Evolutionary conservation across 768 basidiomycete genomes (phyloP).

Genomic region (Suillus clintonianus): DNA sequence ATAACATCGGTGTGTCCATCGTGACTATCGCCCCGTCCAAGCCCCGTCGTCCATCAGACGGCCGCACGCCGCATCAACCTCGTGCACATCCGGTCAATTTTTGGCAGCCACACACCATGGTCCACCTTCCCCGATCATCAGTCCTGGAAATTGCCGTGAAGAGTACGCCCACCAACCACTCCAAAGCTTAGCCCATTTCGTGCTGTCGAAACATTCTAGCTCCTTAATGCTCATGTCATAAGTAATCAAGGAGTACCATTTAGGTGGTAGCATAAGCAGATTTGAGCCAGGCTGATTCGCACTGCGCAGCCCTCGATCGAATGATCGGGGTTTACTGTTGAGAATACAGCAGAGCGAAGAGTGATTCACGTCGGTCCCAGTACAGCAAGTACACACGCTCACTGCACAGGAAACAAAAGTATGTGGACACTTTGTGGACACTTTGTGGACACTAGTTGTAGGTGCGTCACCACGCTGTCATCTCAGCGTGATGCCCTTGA

Average conservation of each 20-base stretch:
- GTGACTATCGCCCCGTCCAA: too few relatives aligned
- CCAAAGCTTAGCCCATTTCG: neutral
- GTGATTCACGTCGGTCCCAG: neutral
- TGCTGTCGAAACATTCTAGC: neutral
- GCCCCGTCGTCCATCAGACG: too few relatives aligned
- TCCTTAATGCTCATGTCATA: too few relatives aligned
- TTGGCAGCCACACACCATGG: too few relatives aligned
- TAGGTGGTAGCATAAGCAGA: neutral
- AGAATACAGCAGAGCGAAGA: neutral
- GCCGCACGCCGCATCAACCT: neutral
- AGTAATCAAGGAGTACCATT: neutral
- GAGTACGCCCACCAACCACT: neutral
- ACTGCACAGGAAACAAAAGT: neutral
- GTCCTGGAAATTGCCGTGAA: neutral
- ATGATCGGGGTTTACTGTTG: neutral
- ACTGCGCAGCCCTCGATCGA: neutral
- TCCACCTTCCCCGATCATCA: neutral
- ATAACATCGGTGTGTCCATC: too few relatives aligned
- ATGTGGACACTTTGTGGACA: too few relatives aligned
- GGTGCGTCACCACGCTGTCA: neutral
- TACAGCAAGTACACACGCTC: neutral
- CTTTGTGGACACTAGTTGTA: too few relatives aligned
- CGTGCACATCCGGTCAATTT: too few relatives aligned
- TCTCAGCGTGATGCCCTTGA: neutral
- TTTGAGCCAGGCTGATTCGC: neutral